A percentile compares a stretch with the other conserved stretches of the same genome.
phyloP scores from a whole-genome alignment of 352 stramenopile species.

The Phytophthora nicotianae region DNA sequence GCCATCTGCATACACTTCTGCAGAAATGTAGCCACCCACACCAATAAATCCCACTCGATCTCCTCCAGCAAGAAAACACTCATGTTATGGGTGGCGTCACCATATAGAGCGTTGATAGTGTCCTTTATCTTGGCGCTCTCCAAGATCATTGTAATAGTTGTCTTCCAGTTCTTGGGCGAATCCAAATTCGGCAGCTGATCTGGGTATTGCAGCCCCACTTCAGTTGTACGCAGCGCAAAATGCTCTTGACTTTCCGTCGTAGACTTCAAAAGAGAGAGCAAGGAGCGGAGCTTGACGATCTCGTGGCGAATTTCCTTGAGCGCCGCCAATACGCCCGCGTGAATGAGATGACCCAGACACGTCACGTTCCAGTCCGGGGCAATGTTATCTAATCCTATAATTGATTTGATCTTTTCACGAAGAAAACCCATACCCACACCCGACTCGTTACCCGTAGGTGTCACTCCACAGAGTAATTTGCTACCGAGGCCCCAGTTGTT shows the following conservation, averaged over 20 bases:
- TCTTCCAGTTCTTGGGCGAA: conserved; percentile 71
- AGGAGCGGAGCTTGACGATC: conserved; percentile 75
- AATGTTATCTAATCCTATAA: conserved; percentile 80
- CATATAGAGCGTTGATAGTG: conserved; percentile 72
- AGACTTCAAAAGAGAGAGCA: conserved; percentile 75
- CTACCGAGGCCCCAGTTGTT: conserved; percentile 78
- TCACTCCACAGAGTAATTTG: conserved; percentile 77
- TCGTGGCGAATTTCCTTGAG: conserved; percentile 79
- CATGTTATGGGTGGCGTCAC: conserved; percentile 69
- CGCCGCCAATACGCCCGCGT: conserved; percentile 62
- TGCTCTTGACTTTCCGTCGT: conserved; percentile 77
- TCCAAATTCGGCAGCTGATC: conserved; percentile 72
- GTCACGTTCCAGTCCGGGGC: conserved; percentile 77
- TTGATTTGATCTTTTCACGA: conserved; percentile 79
- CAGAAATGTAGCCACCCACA: conserved; percentile 74
- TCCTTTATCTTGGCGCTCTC: conserved; percentile 80
- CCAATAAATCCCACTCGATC: conserved; percentile 79
- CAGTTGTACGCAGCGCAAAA: conserved; percentile 67
- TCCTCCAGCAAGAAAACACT: conserved; percentile 79
- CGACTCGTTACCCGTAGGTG: conserved; percentile 61
- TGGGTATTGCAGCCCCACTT: conserved; percentile 69
- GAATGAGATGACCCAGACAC: conserved; percentile 76
- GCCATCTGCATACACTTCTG: conserved; percentile 83
- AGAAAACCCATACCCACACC: conserved; percentile 77
- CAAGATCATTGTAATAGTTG: conserved; percentile 78